Conservation (phyloP, 2,329 filamentous ascomycete species). For the Amylocarpus encephaloides region DNA sequence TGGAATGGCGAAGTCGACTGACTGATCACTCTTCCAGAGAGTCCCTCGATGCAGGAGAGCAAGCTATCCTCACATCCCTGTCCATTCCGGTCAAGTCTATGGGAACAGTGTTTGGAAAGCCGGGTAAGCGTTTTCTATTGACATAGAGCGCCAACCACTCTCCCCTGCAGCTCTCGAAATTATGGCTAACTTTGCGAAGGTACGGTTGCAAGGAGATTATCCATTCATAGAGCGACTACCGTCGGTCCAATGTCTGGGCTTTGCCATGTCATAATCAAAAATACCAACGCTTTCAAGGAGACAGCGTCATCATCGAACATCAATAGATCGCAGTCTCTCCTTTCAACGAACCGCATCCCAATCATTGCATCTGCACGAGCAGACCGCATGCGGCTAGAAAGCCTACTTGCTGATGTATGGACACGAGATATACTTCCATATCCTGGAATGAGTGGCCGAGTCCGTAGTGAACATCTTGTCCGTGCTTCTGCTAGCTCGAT, state of each 20-base stretch:
- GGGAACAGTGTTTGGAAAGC: constrained; percentile 68
- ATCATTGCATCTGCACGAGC: constrained; percentile 67
- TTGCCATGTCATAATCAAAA: constrained; percentile 78
- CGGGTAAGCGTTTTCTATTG: constrained; percentile 41
- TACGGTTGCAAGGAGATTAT: constrained; percentile 60
- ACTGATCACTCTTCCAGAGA: constrained; percentile 44
- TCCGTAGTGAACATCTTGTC: constrained; percentile 64
- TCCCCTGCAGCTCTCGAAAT: not conserved
- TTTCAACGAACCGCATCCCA: constrained; percentile 62
- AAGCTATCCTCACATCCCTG: constrained; percentile 55
- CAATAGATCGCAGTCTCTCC: constrained; percentile 71
- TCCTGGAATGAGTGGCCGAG: constrained; percentile 66
- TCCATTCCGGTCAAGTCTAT: constrained; percentile 66
- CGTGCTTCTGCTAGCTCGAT: constrained; percentile 76
- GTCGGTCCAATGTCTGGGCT: constrained; percentile 61
- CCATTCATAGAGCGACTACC: constrained; percentile 72
- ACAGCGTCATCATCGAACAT: constrained; percentile 45
- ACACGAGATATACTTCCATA: constrained; percentile 74
- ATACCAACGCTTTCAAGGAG: constrained; percentile 66
- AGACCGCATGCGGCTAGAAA: constrained; percentile 73
- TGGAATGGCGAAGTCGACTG: constrained; percentile 71
- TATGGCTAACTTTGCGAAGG: constrained; percentile 34
- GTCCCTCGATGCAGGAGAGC: constrained; percentile 40
- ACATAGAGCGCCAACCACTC: not conserved
- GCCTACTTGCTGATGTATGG: constrained; percentile 71